Conservation (phyloP, 1,139 yeast species). For the Candida pseudoviswanathii region DNA sequence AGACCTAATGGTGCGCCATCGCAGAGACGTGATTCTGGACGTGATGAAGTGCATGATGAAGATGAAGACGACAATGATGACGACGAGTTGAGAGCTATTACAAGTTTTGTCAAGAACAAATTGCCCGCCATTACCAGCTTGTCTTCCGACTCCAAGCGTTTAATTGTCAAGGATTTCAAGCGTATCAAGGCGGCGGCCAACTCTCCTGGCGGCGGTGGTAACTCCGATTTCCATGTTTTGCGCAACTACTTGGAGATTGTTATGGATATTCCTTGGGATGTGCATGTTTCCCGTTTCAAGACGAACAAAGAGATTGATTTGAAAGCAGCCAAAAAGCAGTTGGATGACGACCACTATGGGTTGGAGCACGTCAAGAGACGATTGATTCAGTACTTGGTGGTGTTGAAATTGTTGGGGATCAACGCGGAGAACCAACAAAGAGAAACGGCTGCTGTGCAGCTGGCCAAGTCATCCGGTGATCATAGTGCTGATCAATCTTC, state of each 20-base stretch:
- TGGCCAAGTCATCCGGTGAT: not conserved
- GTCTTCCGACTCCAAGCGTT: conserved; percentile 54
- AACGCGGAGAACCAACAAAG: conserved; percentile 33
- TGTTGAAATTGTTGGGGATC: conserved; percentile 61
- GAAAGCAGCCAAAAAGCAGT: conserved; percentile 53
- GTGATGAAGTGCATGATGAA: conserved; percentile 17
- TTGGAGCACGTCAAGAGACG: conserved; percentile 79
- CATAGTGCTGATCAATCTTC: conserved; percentile 9
- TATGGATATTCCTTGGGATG: conserved; percentile 67
- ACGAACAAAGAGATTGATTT: conserved; percentile 54
- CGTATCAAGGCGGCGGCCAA: conserved; percentile 60
- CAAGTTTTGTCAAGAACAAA: conserved; percentile 48
- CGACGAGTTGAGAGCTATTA: conserved; percentile 47
- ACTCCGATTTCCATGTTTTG: conserved; percentile 75
- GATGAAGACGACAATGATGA: conserved; percentile 41
- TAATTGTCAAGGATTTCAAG: conserved; percentile 64
- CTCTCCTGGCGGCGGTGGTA: conserved; percentile 42
- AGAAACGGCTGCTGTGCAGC: not conserved
- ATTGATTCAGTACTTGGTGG: conserved; percentile 79
- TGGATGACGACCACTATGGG: conserved; percentile 86
- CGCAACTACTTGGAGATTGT: conserved; percentile 72
- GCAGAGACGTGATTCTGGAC: not conserved
- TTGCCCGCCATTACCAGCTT: conserved; percentile 42
- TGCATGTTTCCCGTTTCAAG: conserved; percentile 38
- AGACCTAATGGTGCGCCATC: not conserved